A percentile compares a stretch with the other conserved stretches of the same genome.
Evolutionary conservation across 2,329 filamentous ascomycete species (phyloP).

Genomic region (Diaporthe ampelina): DNA sequence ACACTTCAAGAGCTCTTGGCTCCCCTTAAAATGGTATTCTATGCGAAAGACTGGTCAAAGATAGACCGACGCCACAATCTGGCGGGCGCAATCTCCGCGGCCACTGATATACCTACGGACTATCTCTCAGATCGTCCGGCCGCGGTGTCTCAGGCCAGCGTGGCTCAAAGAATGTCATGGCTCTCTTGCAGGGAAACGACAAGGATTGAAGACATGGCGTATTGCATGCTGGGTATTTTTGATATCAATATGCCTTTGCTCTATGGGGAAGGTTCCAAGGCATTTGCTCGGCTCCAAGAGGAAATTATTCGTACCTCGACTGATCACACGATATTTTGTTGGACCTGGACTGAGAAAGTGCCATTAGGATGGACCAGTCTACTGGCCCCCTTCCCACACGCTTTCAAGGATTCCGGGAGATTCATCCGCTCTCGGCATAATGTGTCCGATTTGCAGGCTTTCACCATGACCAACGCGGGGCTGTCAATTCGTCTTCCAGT

Average conservation of each 20-base stretch:
- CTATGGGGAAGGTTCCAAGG: conserved; percentile 47
- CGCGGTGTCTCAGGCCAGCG: conserved; percentile 2
- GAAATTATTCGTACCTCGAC: conserved; percentile 45
- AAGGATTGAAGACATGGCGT: conserved; percentile 45
- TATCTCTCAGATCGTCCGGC: neutral
- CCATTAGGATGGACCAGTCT: neutral
- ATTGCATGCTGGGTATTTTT: conserved; percentile 45
- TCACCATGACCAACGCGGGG: neutral
- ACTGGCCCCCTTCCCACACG: neutral
- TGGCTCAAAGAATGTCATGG: conserved; percentile 48
- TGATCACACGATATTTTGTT: conserved; percentile 40
- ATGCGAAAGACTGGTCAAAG: conserved; percentile 32
- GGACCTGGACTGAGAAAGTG: conserved; percentile 4
- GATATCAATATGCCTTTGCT: conserved; percentile 48
- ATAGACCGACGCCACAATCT: conserved; percentile 10
- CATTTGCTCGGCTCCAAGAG: conserved; percentile 46
- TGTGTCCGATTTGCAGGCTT: neutral
- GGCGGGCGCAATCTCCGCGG: conserved; percentile 10
- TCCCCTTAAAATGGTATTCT: conserved; percentile 32
- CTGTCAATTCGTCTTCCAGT: neutral
- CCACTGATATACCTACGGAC: conserved; percentile 19
- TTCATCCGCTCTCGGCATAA: neutral
- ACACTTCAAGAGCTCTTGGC: conserved; percentile 40
- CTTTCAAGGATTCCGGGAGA: neutral
- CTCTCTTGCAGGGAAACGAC: conserved; percentile 44